Evolutionary conservation across 345 rosid species (phyloP).

Genomic region (Mallotus nudiflorus): DNA sequence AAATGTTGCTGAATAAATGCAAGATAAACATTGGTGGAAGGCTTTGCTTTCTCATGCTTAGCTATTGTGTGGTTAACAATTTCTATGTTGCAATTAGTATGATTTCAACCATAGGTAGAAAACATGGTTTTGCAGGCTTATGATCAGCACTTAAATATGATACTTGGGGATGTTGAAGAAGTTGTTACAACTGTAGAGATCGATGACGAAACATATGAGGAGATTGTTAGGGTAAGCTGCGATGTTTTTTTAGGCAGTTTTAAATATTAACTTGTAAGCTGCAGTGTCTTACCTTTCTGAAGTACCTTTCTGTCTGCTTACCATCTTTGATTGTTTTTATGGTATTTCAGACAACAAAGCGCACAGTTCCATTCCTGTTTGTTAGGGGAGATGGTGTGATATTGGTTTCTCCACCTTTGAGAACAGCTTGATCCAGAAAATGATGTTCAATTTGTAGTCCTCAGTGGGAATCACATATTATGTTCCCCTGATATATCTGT

Average conservation of each 20-base stretch:
- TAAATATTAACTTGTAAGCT: neutral
- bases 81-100: neutral
- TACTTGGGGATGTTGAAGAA: slow-evolving; percentile 99
- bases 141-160: slow-evolving; percentile 99
- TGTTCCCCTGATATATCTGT: neutral
- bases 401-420: slow-evolving; percentile 93
- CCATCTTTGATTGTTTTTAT: neutral
- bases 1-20: neutral
- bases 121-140: slow-evolving; percentile 64
- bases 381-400: slow-evolving; percentile 99
- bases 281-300: neutral
- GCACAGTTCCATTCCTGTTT: slow-evolving; percentile 81
- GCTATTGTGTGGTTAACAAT: neutral
- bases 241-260: neutral
- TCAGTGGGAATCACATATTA: neutral
- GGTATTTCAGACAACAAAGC: slow-evolving; percentile 72
- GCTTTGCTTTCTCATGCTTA: neutral
- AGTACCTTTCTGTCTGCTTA: neutral
- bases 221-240: slow-evolving; percentile 86
- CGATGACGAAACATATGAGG: slow-evolving; percentile 98
- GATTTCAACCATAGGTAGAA: neutral
- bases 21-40: neutral
- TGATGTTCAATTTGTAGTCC: slow-evolving; percentile 10
- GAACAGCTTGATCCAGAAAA: slow-evolving; percentile 59
- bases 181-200: slow-evolving; percentile 93